phyloP scores from a whole-genome alignment of 1,284 basidiomycete species.

The Schizophyllum commune region DNA sequence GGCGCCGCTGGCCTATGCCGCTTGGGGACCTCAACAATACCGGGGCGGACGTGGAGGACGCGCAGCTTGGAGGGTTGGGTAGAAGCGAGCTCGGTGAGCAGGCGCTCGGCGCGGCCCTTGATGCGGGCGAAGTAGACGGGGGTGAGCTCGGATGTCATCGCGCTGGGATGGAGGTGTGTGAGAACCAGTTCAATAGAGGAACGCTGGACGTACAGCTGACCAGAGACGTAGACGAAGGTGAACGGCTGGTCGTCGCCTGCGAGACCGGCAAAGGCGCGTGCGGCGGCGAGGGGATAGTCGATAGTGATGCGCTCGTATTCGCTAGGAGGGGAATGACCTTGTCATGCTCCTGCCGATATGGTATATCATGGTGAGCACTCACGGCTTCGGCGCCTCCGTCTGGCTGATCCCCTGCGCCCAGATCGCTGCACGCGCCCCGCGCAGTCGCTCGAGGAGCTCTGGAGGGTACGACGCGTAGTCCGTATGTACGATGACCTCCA shows the following conservation, averaged over 20 bases:
- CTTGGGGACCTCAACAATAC: background rate
- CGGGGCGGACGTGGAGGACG: background rate
- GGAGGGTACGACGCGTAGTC: constrained; percentile 15
- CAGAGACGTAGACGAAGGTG: constrained; percentile 21
- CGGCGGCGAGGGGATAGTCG: constrained; percentile 21
- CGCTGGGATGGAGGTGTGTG: constrained; percentile 6
- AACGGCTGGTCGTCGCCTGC: constrained; percentile 12
- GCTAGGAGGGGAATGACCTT: constrained; percentile 2
- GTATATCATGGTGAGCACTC: background rate
- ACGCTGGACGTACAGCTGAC: constrained; percentile 14
- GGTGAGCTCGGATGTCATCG: constrained; percentile 14
- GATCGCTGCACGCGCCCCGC: constrained; percentile 19
- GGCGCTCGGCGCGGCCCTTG: constrained; percentile 19
- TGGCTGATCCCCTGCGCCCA: constrained; percentile 23
- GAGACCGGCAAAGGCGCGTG: constrained; percentile 18
- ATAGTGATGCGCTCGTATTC: constrained; percentile 19
- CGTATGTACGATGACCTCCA: constrained; percentile 17
- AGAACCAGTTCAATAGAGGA: background rate
- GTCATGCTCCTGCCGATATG: background rate
- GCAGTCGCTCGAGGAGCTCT: constrained; percentile 14
- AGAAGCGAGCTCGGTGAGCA: constrained; percentile 11
- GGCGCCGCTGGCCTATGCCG: background rate
- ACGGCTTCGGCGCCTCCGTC: constrained; percentile 17
- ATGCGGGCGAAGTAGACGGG: constrained; percentile 16
- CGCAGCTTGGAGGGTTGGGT: background rate